Conservation (phyloP, 805 yeast genomes). For the Candida nonsorbophila region DNA sequence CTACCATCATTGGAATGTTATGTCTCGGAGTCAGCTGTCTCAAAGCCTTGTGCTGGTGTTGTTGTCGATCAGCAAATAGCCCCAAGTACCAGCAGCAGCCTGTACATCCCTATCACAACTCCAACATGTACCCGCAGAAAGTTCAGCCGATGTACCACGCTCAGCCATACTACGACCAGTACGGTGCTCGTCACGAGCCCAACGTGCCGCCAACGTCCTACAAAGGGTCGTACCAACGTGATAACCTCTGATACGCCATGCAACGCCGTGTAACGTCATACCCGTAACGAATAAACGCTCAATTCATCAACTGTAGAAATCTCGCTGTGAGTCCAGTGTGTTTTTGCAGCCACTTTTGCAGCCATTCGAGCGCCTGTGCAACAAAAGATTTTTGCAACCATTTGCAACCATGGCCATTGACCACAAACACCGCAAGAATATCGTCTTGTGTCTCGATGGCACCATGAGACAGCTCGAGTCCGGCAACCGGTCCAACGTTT, state of each 20-base stretch:
- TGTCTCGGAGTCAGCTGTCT: conserved; percentile 46
- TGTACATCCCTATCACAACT: conserved; percentile 20
- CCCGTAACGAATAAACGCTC: no score
- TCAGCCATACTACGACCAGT: background rate
- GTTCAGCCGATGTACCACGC: conserved; percentile 4
- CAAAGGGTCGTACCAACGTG: no score
- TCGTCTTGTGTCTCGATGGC: conserved; percentile 60
- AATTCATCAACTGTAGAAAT: no score
- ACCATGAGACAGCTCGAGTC: conserved; percentile 56
- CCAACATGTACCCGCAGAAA: conserved; percentile 30
- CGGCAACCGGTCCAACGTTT: conserved; percentile 48
- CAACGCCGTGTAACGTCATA: no score
- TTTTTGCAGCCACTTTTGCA: background rate
- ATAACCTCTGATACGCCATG: no score
- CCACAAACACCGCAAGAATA: no score
- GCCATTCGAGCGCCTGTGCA: background rate
- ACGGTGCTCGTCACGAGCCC: background rate
- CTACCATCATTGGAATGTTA: conserved; percentile 50
- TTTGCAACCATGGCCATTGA: background rate
- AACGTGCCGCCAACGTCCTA: no score
- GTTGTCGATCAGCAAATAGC: conserved; percentile 26
- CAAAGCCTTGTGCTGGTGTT: conserved; percentile 47
- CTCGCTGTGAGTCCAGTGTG: background rate
- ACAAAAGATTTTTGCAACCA: background rate
- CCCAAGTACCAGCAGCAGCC: conserved; percentile 6